Evolutionary conservation across 352 stramenopile species (phyloP).

Genomic region (Phytophthora chlamydospora): DNA sequence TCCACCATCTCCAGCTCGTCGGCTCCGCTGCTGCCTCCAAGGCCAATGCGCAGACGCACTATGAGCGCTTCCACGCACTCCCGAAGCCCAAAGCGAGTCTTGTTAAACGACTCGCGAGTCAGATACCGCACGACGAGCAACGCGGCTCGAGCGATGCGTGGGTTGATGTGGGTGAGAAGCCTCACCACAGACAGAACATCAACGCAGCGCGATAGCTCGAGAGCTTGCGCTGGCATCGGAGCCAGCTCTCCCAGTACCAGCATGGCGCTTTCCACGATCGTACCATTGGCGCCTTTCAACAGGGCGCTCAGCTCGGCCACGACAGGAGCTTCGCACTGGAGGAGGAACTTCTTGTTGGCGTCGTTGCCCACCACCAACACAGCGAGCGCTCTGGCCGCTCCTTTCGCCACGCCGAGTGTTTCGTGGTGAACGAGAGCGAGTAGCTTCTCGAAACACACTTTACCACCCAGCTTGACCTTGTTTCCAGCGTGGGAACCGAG

Average conservation of each 20-base stretch:
- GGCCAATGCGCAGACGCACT: constrained; percentile 37
- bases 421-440: constrained; percentile 69
- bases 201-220: constrained; percentile 76
- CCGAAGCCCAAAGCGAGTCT: constrained; percentile 66
- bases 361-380: constrained; percentile 75
- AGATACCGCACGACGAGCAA: constrained; percentile 62
- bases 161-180: constrained; percentile 68
- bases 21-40: constrained; percentile 30
- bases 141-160: constrained; percentile 59
- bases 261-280: constrained; percentile 75
- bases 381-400: constrained; percentile 60
- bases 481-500: constrained; percentile 76
- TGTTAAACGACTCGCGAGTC: constrained; percentile 84
- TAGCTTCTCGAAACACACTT: constrained; percentile 77
- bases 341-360: constrained; percentile 68
- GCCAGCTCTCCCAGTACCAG: constrained; percentile 76
- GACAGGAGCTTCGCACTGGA: constrained; percentile 63
- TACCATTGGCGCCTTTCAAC: constrained; percentile 66
- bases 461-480: constrained; percentile 78
- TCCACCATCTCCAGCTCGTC: constrained; percentile 75
- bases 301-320: constrained; percentile 63
- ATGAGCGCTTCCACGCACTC: constrained; percentile 66
- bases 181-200: constrained; percentile 65
- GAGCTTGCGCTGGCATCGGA: constrained; percentile 57
- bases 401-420: constrained; percentile 66